These are phyloP conservation scores for Rhamnella rubrinervis DNA, from an alignment of 331 rosid species.

Conservation along the genomic window DNA sequence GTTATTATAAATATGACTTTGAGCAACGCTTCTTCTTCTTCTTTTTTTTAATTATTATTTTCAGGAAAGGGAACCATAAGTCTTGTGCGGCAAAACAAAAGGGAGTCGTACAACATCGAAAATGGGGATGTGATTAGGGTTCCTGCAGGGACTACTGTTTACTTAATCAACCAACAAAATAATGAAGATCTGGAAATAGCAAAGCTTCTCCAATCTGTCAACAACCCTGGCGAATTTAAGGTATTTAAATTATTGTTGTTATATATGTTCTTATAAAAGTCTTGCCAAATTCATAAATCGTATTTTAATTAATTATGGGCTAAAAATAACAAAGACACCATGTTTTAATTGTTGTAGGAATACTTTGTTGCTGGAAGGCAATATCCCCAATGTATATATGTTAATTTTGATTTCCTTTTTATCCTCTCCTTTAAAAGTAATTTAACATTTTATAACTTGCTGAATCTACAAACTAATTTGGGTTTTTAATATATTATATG, in stretches of 20 bases:
- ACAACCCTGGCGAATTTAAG: slow-evolving; percentile 47
- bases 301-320: background rate
- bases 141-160: slow-evolving; percentile 44
- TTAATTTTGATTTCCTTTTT: too few species aligned
- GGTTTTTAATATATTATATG: background rate
- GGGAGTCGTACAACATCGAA: slow-evolving; percentile 46
- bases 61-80: slow-evolving; percentile 52
- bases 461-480: background rate
- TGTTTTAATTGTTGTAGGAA: slow-evolving; percentile 23
- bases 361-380: slow-evolving; percentile 34
- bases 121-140: slow-evolving; percentile 43
- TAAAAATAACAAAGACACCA: background rate
- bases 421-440: too few species aligned
- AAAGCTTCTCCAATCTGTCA: slow-evolving; percentile 43
- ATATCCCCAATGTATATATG: slow-evolving; percentile 35
- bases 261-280: background rate
- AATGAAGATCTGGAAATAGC: slow-evolving; percentile 38
- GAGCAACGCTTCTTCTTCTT: background rate
- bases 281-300: background rate
- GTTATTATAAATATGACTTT: background rate
- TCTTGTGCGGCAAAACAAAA: slow-evolving; percentile 33
- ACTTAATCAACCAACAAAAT: slow-evolving; percentile 34
- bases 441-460: background rate
- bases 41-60: background rate
- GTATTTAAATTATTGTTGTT: slow-evolving; percentile 14